Evolutionary conservation across 2,329 filamentous ascomycete species (phyloP), one percentile per base, ranked within the genome.

Genomic region (Colletotrichum sp.): DNA sequence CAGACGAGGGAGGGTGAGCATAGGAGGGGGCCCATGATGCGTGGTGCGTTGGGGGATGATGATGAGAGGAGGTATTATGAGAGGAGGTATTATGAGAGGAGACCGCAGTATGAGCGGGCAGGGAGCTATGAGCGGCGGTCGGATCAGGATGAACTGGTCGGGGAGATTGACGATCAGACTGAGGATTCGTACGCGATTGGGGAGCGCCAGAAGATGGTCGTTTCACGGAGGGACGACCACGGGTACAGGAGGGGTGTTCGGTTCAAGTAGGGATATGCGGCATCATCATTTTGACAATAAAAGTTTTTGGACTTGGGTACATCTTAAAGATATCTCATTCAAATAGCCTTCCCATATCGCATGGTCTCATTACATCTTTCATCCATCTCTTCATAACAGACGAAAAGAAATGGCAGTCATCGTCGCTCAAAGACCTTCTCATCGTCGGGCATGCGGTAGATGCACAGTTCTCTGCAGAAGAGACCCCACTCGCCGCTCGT

Each of bases 401-500:
- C 60, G 10, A 6, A 16, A 15, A 12, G n/a, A 32, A 8, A 16
- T 12, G 36, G 2, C 2, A 8, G 26, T 64, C 28, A 64, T 26
- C 61, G 61, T 71, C 85, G 85, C 77, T 89, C 88, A 34, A 91
- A 87, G 58, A 84, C 84, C 81, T 89, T 88, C 72, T 93, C 89
- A 66, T 92, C 89, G 80, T 92, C 87, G 2, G 90, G 90, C 86
- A 90, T 91, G 36, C 92, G 86, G 34, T 88, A 88, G 72, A 93
- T 91, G 79, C 92, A 93, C 80, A 97, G 83, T 82, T 92, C 91
- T 78, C 93, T 87, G 81, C 94, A 96, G 82, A 97, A 97, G 77
- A 91, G 87, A 1, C 94, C 93, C 90, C 94, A 96, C 78, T 96
- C 93, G 2, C 93, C 92, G 77, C 90, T 92, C 0, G 95, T 94